Percentiles rank a stretch among this genome's conserved stretches.
Conservation (phyloP, 371 early-diverging fungal genomes). For the Mucor plumbeus region DNA sequence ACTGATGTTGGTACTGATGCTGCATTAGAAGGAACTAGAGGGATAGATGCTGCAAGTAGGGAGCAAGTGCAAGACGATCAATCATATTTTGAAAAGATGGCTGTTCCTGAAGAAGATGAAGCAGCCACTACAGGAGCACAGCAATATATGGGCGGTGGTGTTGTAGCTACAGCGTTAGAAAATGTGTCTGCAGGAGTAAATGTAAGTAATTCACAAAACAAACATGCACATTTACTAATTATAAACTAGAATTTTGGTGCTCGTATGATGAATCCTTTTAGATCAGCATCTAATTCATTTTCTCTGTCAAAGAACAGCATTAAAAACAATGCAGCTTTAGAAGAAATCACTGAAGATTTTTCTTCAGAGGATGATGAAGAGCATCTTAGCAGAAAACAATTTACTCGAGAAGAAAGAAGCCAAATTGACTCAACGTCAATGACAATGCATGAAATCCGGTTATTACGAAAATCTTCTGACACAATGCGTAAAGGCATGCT, state of each 20-base stretch:
- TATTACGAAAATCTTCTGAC: conserved; percentile 14
- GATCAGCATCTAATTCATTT: conserved; percentile 13
- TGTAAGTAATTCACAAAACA: conserved; percentile 32
- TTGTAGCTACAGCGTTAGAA: conserved; percentile 37
- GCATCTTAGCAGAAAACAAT: not conserved
- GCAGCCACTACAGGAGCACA: not conserved
- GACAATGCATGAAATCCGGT: conserved; percentile 21
- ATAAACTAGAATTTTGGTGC: conserved; percentile 23
- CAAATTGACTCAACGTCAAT: not conserved
- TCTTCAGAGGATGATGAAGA: not conserved
- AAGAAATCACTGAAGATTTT: not conserved
- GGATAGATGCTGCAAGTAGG: no score
- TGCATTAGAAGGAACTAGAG: not conserved
- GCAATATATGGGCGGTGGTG: conserved; percentile 28
- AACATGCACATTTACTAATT: conserved; percentile 13
- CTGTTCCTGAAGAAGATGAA: not conserved
- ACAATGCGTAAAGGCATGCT: conserved; percentile 20
- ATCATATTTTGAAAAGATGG: not conserved
- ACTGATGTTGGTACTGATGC: no score
- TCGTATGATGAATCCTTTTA: conserved; percentile 29
- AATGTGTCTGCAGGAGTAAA: conserved; percentile 45
- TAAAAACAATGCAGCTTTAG: not conserved
- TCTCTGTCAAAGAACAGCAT: not conserved
- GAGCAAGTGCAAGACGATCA: not conserved
- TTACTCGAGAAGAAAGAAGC: not conserved